Percentiles rank a stretch among this genome's conserved stretches.
phyloP scores from a whole-genome alignment of 2,329 filamentous ascomycete species.

The Cordyceps cicadae region DNA sequence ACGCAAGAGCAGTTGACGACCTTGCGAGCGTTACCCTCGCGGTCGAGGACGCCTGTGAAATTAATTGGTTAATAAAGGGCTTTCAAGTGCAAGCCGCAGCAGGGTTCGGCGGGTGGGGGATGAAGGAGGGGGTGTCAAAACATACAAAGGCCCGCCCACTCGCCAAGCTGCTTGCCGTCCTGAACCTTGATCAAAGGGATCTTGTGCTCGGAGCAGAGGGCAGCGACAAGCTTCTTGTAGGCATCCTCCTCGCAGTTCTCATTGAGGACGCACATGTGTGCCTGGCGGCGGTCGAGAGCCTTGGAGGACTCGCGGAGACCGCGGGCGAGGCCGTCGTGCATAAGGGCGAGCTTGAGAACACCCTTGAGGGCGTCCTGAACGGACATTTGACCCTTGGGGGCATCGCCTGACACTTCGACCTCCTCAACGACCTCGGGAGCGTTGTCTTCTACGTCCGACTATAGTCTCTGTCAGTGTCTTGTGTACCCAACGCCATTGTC shows the following conservation, averaged over 20 bases:
- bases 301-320: constrained; percentile 98
- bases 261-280: constrained; percentile 99
- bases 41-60: constrained; percentile 80
- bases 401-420: constrained; percentile 93
- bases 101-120: not conserved
- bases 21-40: constrained; percentile 98
- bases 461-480: constrained; percentile 15
- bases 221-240: constrained; percentile 99
- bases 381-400: constrained; percentile 89
- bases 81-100: constrained; percentile 16
- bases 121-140: constrained; percentile 24
- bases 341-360: constrained; percentile 95
- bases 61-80: constrained; percentile 16
- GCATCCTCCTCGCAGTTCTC: constrained; percentile 99
- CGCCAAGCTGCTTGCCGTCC: constrained; percentile 98
- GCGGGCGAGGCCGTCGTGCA: constrained; percentile 98
- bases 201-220: constrained; percentile 99
- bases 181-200: constrained; percentile 99
- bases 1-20: constrained; percentile 99
- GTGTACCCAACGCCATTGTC: not conserved
- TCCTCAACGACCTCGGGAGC: constrained; percentile 76
- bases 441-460: constrained; percentile 99
- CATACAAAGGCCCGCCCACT: constrained; percentile 99
- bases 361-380: constrained; percentile 98
- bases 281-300: constrained; percentile 96